phyloP scores from a whole-genome alignment of 2,329 filamentous ascomycete genomes.

The Hymenoscyphus infarciens region DNA sequence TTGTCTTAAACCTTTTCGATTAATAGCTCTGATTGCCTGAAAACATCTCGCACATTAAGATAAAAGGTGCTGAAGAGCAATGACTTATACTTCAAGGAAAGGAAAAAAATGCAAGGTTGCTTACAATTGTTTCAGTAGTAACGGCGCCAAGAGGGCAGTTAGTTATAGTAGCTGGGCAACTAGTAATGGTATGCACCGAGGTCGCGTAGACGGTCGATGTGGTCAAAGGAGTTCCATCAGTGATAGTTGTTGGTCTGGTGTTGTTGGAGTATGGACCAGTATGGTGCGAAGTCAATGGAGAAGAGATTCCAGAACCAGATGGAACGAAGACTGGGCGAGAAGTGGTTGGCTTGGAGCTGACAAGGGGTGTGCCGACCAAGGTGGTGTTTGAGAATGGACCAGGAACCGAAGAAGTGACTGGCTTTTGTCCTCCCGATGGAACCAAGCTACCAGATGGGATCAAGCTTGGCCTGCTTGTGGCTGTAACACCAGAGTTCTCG shows the following conservation, averaged over 20 bases:
- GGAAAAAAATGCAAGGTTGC: background rate
- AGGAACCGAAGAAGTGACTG: background rate
- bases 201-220: conserved; percentile 6
- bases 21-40: no score
- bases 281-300: background rate
- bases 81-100: background rate
- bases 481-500: conserved; percentile 1
- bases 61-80: no score
- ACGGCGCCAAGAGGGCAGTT: conserved; percentile 7
- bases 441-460: background rate
- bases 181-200: background rate
- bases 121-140: background rate
- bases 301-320: background rate
- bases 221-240: background rate
- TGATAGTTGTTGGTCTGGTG: background rate
- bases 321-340: background rate
- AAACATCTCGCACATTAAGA: no score
- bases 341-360: background rate
- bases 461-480: background rate
- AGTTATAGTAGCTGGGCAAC: conserved; percentile 5
- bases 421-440: background rate
- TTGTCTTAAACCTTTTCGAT: no score
- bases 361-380: no score
- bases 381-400: conserved; percentile 2
- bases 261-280: background rate